Conservation (phyloP, 352 stramenopile genomes). For the Phytopythium oedochilum region DNA sequence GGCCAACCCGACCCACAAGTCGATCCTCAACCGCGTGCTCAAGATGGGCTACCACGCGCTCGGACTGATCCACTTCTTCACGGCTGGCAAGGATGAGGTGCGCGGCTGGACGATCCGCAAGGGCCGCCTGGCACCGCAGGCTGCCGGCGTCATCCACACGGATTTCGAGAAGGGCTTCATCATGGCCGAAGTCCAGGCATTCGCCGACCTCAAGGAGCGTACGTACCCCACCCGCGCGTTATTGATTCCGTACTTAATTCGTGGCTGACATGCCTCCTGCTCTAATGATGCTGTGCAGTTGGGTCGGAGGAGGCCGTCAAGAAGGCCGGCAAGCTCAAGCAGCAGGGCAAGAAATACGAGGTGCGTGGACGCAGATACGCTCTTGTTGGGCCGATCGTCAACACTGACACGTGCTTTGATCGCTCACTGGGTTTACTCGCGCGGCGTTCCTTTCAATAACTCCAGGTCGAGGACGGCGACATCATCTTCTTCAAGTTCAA, state of each 20-base stretch:
- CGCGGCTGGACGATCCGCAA: constrained; percentile 99
- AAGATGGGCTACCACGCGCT: constrained; percentile 97
- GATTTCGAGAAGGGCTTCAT: constrained; percentile 99
- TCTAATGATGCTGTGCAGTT: constrained; percentile 25
- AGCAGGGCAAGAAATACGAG: constrained; percentile 91
- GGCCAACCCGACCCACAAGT: constrained; percentile 86
- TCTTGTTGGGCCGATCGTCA: not conserved
- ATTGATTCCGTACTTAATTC: not conserved
- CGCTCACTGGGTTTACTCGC: not conserved
- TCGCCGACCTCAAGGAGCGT: constrained; percentile 88
- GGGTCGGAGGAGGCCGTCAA: constrained; percentile 84
- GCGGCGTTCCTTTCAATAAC: not conserved
- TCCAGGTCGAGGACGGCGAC: constrained; percentile 74
- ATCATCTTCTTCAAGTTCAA: constrained; percentile 94
- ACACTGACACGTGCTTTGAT: not conserved
- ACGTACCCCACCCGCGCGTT: constrained; percentile 21
- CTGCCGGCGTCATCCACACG: constrained; percentile 98
- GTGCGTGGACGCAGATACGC: constrained; percentile 8
- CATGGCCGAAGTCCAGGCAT: constrained; percentile 88
- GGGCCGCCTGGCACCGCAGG: constrained; percentile 94
- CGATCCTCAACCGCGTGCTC: constrained; percentile 96
- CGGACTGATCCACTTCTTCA: constrained; percentile 99
- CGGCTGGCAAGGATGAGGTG: constrained; percentile 97
- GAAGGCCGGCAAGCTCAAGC: constrained; percentile 87
- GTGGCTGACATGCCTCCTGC: no score